phyloP scores from a whole-genome alignment of 2,329 filamentous ascomycete genomes.

The Cercospora nicotianae region DNA sequence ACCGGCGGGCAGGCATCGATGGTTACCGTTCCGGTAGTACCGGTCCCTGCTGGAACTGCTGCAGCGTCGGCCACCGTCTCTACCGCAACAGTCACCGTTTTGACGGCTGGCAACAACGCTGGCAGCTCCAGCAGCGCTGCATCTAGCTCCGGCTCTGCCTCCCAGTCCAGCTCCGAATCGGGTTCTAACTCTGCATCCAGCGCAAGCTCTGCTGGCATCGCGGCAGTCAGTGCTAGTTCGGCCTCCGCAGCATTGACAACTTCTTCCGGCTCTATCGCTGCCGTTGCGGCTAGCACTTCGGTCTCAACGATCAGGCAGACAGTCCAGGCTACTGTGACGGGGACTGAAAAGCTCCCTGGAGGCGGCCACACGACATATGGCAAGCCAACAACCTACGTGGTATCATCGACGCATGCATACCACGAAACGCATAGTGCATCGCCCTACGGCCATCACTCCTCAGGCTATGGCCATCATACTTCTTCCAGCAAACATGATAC shows the following conservation, averaged over 20 bases:
- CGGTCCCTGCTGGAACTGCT: neutral
- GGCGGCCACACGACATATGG: conserved; percentile 13
- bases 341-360: conserved; percentile 4
- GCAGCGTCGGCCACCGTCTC: neutral
- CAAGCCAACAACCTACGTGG: conserved; percentile 8
- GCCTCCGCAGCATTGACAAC: neutral
- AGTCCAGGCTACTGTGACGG: neutral
- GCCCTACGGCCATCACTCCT: neutral
- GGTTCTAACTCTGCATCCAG: neutral
- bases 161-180: neutral
- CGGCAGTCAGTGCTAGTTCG: neutral
- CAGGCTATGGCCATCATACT: neutral
- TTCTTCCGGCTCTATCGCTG: neutral
- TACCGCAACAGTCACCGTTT: neutral
- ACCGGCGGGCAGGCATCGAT: neutral
- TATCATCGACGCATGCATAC: conserved; percentile 5
- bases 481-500: neutral
- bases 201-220: neutral
- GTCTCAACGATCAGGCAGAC: neutral
- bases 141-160: neutral
- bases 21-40: neutral
- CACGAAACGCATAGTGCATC: neutral
- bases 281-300: neutral
- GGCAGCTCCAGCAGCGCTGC: neutral
- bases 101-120: neutral